A percentile compares a stretch with the other conserved stretches of the same genome.
phyloP scores from a whole-genome alignment of 306 rosid genomes.

The Abrus pulchellus region DNA sequence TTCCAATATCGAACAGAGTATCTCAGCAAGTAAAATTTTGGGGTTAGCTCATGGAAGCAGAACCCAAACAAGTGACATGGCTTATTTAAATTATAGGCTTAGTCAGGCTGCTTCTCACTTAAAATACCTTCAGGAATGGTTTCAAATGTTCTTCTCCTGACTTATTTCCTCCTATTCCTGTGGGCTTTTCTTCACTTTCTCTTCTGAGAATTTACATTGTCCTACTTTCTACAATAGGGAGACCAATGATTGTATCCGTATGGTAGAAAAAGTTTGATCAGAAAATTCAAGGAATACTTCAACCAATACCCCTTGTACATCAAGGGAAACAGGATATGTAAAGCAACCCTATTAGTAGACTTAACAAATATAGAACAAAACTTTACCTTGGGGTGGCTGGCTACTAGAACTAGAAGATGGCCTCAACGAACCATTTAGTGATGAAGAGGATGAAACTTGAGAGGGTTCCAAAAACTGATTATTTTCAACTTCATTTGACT shows the following conservation, averaged over 20 bases:
- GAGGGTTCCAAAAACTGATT: slow-evolving; percentile 43
- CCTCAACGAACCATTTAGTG: slow-evolving; percentile 52
- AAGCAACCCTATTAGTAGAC: slow-evolving; percentile 32
- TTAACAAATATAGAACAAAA: slow-evolving; percentile 35
- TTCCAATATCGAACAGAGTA: slow-evolving; percentile 2
- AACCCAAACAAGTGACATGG: slow-evolving; percentile 32
- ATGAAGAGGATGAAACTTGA: slow-evolving; percentile 43
- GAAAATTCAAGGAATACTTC: slow-evolving; percentile 18
- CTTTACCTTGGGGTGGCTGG: slow-evolving; percentile 53
- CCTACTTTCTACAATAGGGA: not conserved
- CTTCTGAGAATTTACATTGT: slow-evolving; percentile 11
- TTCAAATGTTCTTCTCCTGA: slow-evolving; percentile 29
- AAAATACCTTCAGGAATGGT: slow-evolving; percentile 21
- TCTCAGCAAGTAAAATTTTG: slow-evolving; percentile 26
- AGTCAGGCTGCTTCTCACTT: slow-evolving; percentile 31
- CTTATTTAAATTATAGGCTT: slow-evolving; percentile 21
- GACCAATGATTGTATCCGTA: not conserved
- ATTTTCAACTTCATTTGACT: slow-evolving; percentile 53
- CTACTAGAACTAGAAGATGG: slow-evolving; percentile 52
- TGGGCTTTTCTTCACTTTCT: slow-evolving; percentile 16
- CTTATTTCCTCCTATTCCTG: slow-evolving; percentile 10
- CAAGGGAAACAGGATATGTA: slow-evolving; percentile 16
- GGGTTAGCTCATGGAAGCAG: slow-evolving; percentile 31
- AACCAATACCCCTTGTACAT: not conserved
- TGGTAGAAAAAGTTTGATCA: slow-evolving; percentile 14